Evolutionary conservation across 495 filamentous ascomycete species (phyloP).

Genomic region (Tetracladium marchalianum): DNA sequence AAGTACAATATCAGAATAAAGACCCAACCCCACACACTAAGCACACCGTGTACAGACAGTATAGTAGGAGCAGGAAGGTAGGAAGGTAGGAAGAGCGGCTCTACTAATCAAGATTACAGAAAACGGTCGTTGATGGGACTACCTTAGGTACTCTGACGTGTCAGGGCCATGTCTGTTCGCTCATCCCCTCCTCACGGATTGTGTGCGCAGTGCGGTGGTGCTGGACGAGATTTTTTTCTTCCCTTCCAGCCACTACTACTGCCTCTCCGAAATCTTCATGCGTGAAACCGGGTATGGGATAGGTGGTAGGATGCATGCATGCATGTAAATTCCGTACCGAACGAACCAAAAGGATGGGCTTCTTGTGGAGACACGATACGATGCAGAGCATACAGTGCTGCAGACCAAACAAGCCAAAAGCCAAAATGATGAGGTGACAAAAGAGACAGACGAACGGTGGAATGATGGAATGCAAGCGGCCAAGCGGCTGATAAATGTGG

Average conservation of each 20-base stretch:
- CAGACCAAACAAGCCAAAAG: background rate
- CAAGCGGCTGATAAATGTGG: no score
- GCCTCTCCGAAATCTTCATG: no score
- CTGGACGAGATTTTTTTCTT: no score
- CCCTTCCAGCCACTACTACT: no score
- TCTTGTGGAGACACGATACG: conserved; percentile 17
- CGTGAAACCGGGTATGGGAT: no score
- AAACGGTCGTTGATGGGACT: no score
- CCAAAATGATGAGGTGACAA: conserved; percentile 3
- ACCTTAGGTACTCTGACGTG: conserved; percentile 17
- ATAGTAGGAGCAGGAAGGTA: no score
- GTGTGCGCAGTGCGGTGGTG: no score
- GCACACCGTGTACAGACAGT: no score
- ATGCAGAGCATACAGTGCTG: conserved; percentile 19
- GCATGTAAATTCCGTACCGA: conserved; percentile 1
- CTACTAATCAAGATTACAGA: no score
- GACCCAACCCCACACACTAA: background rate
- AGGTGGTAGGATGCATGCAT: conserved; percentile 5
- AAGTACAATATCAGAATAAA: background rate
- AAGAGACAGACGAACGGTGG: conserved; percentile 15
- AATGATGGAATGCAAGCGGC: conserved; percentile 4
- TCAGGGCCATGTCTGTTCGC: conserved; percentile 7
- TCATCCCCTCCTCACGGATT: no score
- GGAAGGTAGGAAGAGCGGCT: no score
- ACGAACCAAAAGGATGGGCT: background rate